A percentile compares a stretch with the other conserved stretches of the same genome.
phyloP scores from a whole-genome alignment of 306 rosid genomes.

The Cucurbita moschata region DNA sequence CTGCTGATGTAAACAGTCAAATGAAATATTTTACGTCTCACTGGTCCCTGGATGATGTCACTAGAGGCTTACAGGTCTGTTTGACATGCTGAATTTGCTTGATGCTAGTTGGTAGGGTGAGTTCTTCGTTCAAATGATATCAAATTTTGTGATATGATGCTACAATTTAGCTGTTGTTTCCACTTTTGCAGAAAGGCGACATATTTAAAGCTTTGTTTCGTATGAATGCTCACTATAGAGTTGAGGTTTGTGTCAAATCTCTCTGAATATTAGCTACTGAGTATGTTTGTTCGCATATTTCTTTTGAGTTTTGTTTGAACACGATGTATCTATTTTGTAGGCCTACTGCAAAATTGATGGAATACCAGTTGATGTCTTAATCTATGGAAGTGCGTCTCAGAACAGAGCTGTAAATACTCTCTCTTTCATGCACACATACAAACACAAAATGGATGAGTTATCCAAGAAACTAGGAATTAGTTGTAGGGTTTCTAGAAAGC shows the following conservation, averaged over 20 bases:
- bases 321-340: slow-evolving; percentile 17
- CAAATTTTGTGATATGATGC: not conserved
- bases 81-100: not conserved
- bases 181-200: slow-evolving; percentile 55
- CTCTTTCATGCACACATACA: not conserved
- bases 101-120: not conserved
- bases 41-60: slow-evolving; percentile 52
- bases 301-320: not conserved
- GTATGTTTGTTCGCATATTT: not conserved
- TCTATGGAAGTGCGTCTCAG: slow-evolving; percentile 55
- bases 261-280: not conserved
- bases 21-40: slow-evolving; percentile 42
- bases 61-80: slow-evolving; percentile 58
- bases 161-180: slow-evolving; percentile 6
- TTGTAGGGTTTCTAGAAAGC: not conserved
- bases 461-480: not conserved
- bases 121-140: not conserved
- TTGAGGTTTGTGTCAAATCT: slow-evolving; percentile 42
- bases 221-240: slow-evolving; percentile 71
- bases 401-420: slow-evolving; percentile 81
- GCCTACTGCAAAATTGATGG: slow-evolving; percentile 88
- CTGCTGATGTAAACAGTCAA: slow-evolving; percentile 13
- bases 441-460: not conserved
- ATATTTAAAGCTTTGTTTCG: slow-evolving; percentile 54
- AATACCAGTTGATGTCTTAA: slow-evolving; percentile 52